phyloP scores from a whole-genome alignment of 108 stramenopile genomes.

The Cyclotella sp. region DNA sequence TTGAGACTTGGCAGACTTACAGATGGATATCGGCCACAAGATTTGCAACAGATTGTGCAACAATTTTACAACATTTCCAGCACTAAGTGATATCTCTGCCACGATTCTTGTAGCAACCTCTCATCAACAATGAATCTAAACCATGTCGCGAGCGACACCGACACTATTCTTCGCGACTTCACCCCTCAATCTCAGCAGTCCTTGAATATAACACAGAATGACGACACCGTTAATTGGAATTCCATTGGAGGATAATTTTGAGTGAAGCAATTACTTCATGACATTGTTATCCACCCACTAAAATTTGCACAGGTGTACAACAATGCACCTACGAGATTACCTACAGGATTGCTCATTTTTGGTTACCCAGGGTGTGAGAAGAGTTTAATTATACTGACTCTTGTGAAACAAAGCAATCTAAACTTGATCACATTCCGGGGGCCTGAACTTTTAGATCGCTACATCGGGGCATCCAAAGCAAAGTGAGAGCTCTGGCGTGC shows the following conservation, averaged over 20 bases:
- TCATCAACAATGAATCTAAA: neutral
- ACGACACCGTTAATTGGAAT: conserved; percentile 51
- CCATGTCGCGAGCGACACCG: conserved; percentile 33
- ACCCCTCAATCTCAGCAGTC: conserved; percentile 54
- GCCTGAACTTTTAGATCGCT: conserved; percentile 97
- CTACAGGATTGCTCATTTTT: conserved; percentile 79
- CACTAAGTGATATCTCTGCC: conserved; percentile 35
- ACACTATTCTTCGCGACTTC: conserved; percentile 39
- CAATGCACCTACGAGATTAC: conserved; percentile 67
- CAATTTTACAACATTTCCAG: conserved; percentile 40
- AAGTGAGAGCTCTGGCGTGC: conserved; percentile 91
- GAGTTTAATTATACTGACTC: conserved; percentile 84
- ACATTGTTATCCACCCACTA: conserved; percentile 69
- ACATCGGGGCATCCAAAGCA: conserved; percentile 97
- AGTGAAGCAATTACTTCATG: conserved; percentile 67
- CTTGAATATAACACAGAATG: conserved; percentile 29
- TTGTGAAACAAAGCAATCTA: conserved; percentile 84
- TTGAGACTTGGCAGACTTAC: conserved; percentile 47
- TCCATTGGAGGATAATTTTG: conserved; percentile 79
- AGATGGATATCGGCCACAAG: conserved; percentile 67
- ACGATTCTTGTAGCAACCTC: neutral
- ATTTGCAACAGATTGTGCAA: conserved; percentile 60
- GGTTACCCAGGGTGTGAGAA: conserved; percentile 87
- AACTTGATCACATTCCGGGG: conserved; percentile 92
- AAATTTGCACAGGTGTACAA: conserved; percentile 73